phyloP scores from a whole-genome alignment of 805 yeast genomes.

The Monosporozyma solicola region DNA sequence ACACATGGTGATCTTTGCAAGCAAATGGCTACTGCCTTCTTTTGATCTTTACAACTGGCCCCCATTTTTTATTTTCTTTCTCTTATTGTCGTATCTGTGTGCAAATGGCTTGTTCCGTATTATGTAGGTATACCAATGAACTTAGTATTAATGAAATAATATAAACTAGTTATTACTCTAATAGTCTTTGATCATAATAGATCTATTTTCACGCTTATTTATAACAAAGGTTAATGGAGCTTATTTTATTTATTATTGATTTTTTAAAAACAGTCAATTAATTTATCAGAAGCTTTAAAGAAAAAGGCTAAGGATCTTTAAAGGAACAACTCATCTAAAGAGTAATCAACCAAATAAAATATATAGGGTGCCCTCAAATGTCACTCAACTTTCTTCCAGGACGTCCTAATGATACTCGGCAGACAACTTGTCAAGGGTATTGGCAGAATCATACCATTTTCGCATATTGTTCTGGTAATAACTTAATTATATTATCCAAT shows the following conservation, averaged over 20 bases:
- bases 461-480: conserved; percentile 82
- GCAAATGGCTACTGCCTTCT: conserved; percentile 92
- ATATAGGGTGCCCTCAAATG: conserved; percentile 30
- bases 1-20: conserved; percentile 96
- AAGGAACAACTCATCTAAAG: not conserved
- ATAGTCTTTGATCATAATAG: no score
- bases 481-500: conserved; percentile 56
- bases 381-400: conserved; percentile 74
- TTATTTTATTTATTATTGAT: not conserved
- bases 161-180: no score
- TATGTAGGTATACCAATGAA: no score
- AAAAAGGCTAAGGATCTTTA: not conserved
- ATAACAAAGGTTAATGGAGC: not conserved
- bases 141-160: no score
- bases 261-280: not conserved
- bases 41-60: conserved; percentile 87
- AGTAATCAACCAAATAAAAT: not conserved
- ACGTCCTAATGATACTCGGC: conserved; percentile 54
- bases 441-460: conserved; percentile 63
- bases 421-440: conserved; percentile 46
- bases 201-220: not conserved
- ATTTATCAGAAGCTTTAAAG: not conserved
- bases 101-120: no score
- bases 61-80: conserved; percentile 34
- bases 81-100: no score